Base-by-base conservation (phyloP, 2,329 filamentous ascomycete species). In the Trichoderma hamatum region DNA sequence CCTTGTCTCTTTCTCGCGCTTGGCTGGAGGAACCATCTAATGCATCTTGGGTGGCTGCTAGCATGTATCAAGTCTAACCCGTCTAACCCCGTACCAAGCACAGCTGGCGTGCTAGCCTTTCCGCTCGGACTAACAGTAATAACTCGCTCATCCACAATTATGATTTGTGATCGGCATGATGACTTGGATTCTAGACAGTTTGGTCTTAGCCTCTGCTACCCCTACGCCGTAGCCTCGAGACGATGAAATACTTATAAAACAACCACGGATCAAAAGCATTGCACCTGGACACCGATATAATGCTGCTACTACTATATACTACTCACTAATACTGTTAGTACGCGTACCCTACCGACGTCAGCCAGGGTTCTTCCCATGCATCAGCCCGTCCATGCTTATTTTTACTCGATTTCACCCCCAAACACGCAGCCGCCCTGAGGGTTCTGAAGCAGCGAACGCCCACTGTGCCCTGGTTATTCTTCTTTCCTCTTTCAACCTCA, bases 341-440 rank as follows among this genome's bases (percentile, higher is more conserved):
- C 46, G 46, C 46, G 46, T 49, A 49, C 46, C 32, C 24, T 34
- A 56, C 43, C 51, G n/a, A 21, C 36, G 51, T 56, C 62, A 55
- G 34, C 62, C 60, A 54, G 60, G 60, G n/a, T 34, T 63, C 46
- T n/a, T 39, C 60, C 43, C 32, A 28, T 54, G 60, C 60, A 63
- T 63, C 60, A 65, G 62, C 51, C 62, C 61, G 49, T 30, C 32
- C 54, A 64, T 43, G 61, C 61, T 64, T 64, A 64, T 64, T 64
- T 64, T 11, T 28, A 64, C 61, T 54, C 39, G 9, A n/a, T 21
- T 51, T 5, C 2, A n/a, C 30, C 26, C 51, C 32, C 51, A 63
- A 55, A 64, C 21, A 55, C 21, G 46, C 21, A 49, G 13, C n/a
- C n/a, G 39, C 46, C n/a, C 46, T 49, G 26, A 34, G 13, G 51